These are phyloP conservation scores for Gnaphalium uliginosum DNA, from an alignment of 129 eudicot genomes.

Conservation along the genomic window DNA sequence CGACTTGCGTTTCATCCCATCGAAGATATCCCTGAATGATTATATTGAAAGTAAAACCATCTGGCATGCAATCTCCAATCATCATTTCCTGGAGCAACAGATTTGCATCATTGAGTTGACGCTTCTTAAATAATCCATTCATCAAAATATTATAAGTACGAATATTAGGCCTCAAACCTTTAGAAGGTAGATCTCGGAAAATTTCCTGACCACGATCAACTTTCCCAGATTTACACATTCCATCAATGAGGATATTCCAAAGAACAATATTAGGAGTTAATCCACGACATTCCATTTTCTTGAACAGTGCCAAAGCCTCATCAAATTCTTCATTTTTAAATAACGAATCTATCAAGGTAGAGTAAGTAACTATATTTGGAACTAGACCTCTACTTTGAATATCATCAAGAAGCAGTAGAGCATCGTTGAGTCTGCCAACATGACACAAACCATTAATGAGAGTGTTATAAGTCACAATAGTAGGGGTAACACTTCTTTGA, in stretches of 20 bases:
- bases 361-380: conserved; percentile 38
- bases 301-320: conserved; percentile 19
- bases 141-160: conserved; percentile 39
- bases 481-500: conserved; percentile 18
- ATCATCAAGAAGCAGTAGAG: conserved; percentile 17
- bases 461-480: conserved; percentile 40
- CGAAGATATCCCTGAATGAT: conserved; percentile 38
- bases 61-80: conserved; percentile 38
- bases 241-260: conserved; percentile 36
- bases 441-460: conserved; percentile 33
- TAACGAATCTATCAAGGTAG: conserved; percentile 27
- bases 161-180: conserved; percentile 34
- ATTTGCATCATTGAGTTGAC: conserved; percentile 36
- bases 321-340: conserved; percentile 26
- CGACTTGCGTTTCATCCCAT: conserved; percentile 27
- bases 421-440: conserved; percentile 36
- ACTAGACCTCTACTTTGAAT: conserved; percentile 5
- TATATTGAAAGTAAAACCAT: conserved; percentile 40
- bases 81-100: conserved; percentile 35
- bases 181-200: conserved; percentile 26
- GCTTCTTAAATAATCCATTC: conserved; percentile 32
- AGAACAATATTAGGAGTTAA: conserved; percentile 34
- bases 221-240: conserved; percentile 39
- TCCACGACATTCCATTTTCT: conserved; percentile 32
- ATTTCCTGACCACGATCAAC: conserved; percentile 26